Evolutionary conservation across 2,329 filamentous ascomycete genomes (phyloP).

Genomic region (Colletotrichum musicola): DNA sequence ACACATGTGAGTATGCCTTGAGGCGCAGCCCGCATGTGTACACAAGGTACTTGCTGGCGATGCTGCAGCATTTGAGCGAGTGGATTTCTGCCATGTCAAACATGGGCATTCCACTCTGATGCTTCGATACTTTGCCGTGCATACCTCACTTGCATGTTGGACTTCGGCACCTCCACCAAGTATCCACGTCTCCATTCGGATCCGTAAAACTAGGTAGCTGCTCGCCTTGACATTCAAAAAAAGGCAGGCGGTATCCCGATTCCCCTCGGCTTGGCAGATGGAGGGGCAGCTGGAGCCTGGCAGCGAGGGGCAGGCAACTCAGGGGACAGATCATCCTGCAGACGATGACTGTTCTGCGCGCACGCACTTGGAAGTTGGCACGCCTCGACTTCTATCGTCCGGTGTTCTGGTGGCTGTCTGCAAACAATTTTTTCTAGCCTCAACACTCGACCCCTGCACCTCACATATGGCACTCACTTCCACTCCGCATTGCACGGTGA

Average conservation of each 20-base stretch:
- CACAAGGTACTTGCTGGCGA: neutral
- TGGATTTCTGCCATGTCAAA: constrained; percentile 13
- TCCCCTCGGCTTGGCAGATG: constrained; percentile 19
- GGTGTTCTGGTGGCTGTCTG: too few species aligned
- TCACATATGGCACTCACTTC: too few species aligned
- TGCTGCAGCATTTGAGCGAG: neutral
- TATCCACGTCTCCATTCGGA: constrained; percentile 15
- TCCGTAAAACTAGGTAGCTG: neutral
- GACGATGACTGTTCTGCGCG: neutral
- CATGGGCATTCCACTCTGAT: neutral
- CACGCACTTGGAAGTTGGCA: neutral
- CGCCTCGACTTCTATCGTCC: constrained; percentile 14
- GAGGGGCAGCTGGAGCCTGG: constrained; percentile 18
- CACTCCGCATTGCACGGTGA: too few species aligned
- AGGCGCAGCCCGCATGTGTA: constrained; percentile 6
- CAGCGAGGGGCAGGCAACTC: constrained; percentile 8
- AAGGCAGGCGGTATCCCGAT: constrained; percentile 28
- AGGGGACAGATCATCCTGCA: constrained; percentile 19
- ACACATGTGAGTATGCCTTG: too few species aligned
- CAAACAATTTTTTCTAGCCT: too few species aligned
- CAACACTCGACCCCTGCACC: too few species aligned
- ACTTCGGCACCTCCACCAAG: constrained; percentile 11
- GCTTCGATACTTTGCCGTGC: neutral
- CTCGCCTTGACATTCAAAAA: constrained; percentile 4
- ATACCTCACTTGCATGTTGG: neutral